Evolutionary conservation across 148 eudicot genomes (phyloP).

Genomic region (Limonium bicolor): DNA sequence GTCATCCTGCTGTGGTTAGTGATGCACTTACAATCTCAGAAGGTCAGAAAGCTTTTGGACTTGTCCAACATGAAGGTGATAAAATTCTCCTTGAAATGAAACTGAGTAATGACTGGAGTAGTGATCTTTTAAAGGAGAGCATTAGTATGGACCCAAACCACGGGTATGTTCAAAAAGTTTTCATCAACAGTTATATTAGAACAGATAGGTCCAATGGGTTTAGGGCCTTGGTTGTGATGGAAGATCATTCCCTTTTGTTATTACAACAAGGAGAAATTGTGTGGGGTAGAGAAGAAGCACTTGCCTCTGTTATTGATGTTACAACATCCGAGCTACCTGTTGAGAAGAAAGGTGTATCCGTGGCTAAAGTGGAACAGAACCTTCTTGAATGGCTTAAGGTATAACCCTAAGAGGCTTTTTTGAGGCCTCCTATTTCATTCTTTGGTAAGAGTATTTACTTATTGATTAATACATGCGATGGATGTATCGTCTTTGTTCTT

Average conservation of each 20-base stretch:
- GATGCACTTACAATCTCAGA: conserved; percentile 52
- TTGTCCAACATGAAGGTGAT: conserved; percentile 39
- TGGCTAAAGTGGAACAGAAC: conserved; percentile 88
- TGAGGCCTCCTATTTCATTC: no score
- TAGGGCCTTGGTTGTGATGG: conserved; percentile 97
- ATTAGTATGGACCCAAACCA: conserved; percentile 49
- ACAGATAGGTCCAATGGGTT: conserved; percentile 83
- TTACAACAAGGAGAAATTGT: conserved; percentile 94
- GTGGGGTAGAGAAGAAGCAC: conserved; percentile 97
- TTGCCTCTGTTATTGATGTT: conserved; percentile 83
- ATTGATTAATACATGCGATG: no score
- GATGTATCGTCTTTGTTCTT: neutral
- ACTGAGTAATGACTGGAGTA: conserved; percentile 37
- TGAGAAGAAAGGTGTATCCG: conserved; percentile 88
- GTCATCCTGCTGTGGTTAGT: conserved; percentile 44
- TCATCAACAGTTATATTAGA: conserved; percentile 67
- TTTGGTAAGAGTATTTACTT: no score
- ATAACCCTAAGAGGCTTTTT: conserved; percentile 5
- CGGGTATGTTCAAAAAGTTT: conserved; percentile 73
- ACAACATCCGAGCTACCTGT: conserved; percentile 81
- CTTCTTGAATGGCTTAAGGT: conserved; percentile 99
- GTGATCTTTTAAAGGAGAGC: conserved; percentile 53
- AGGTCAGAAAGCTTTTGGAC: conserved; percentile 65
- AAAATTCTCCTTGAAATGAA: conserved; percentile 67
- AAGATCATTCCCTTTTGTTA: conserved; percentile 81